phyloP scores from a whole-genome alignment of 2,329 filamentous ascomycete genomes.

The Neonectria sp. region DNA sequence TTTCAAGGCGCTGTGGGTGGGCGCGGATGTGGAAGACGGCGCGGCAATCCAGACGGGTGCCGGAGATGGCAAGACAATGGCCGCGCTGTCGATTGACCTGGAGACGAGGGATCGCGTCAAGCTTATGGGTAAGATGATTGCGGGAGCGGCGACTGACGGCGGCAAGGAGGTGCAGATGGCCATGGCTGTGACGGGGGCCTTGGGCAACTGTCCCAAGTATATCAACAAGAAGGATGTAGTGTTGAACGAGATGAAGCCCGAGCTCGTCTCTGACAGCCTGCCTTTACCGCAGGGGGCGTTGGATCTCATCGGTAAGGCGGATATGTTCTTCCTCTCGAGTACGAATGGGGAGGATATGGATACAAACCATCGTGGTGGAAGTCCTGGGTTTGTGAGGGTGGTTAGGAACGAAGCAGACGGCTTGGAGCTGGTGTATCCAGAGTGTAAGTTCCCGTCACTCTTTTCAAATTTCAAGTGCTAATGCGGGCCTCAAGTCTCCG shows the following conservation, averaged over 20 bases:
- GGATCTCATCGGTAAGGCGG: constrained; percentile 73
- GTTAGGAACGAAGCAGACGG: constrained; percentile 66
- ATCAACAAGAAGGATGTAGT: constrained; percentile 80
- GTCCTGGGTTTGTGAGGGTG: constrained; percentile 80
- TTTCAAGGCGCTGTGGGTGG: constrained; percentile 72
- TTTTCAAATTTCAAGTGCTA: constrained; percentile 17
- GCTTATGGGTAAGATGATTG: constrained; percentile 78
- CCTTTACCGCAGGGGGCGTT: constrained; percentile 69
- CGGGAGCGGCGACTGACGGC: constrained; percentile 66
- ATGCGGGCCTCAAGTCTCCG: constrained; percentile 66
- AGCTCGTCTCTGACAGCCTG: constrained; percentile 60
- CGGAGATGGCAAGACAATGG: constrained; percentile 59
- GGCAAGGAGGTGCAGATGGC: constrained; percentile 68
- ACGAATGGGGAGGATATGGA: constrained; percentile 81
- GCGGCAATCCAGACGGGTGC: constrained; percentile 55
- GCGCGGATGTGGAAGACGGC: constrained; percentile 60
- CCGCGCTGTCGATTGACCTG: constrained; percentile 70
- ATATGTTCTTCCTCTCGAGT: constrained; percentile 85
- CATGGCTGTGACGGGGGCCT: constrained; percentile 77
- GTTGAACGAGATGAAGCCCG: constrained; percentile 62
- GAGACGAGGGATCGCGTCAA: constrained; percentile 77
- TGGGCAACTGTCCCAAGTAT: constrained; percentile 92
- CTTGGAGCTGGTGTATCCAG: constrained; percentile 79
- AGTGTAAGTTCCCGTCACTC: constrained; percentile 63
- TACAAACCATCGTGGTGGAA: constrained; percentile 85